Evolutionary conservation across 345 rosid genomes (phyloP), one percentile per base, ranked within the genome.

Genomic region (Corchorus capsularis): DNA sequence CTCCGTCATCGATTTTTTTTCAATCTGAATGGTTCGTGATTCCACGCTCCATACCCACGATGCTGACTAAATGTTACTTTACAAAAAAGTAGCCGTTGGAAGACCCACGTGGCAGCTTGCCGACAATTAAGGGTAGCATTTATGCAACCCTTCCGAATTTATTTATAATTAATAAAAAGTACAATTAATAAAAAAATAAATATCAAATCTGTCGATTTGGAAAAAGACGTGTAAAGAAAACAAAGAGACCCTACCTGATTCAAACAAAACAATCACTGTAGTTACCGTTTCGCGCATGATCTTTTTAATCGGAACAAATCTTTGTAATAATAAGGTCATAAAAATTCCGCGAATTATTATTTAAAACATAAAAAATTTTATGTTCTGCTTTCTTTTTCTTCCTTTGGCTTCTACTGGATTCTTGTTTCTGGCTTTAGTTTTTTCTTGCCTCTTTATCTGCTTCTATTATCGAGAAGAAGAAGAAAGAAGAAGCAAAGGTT

Each of bases 161-260:
- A 39, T 39, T 39, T 39, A 39, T 39, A 3, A 39, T 39, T 39
- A 39, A 6, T 39, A 39, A 39, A 6, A 39, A 39, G 43, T 39
- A 35, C 16, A 0, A 37, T 22, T 35, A 37, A 56, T 10, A 37
- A 47, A 14, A 2, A 8, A 5, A 47, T 27, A 49, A 67, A 3
- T 3, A 53, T 53, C 59, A 68, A 68, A 27, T 15, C 72, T 6
- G 45, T 50, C 72, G 22, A 69, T 69, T 34, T 52, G 16, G 73
- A n/a, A 35, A 11, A 12, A 4, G 73, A 52, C 73, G 10, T 12
- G 0, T 12, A 0, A 32, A 27, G 27, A 27, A 61, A 61, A 12
- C 39, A n/a, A 20, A 11, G 3, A 4, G 34, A 41, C 52, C 52
- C 52, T 3, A 39, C 43, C 43, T 39, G 43, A 39, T 0, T 57